A percentile compares a stretch with the other conserved stretches of the same genome.
These are phyloP conservation scores for Patellaria atrata DNA, from an alignment of 495 filamentous ascomycete genomes.

Conservation along the genomic window DNA sequence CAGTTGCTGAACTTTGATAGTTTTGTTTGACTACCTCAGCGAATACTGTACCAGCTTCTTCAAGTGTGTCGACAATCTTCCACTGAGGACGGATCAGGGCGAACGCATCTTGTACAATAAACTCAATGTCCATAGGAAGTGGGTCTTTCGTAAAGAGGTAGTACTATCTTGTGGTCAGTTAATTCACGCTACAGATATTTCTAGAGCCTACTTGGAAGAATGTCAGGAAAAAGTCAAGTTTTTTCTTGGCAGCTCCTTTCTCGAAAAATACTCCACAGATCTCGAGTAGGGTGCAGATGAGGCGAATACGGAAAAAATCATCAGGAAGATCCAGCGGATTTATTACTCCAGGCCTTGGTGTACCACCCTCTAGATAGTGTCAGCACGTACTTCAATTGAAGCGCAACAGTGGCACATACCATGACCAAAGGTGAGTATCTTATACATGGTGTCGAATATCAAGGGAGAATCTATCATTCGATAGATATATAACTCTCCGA, in stretches of 20 bases:
- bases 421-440: slow-evolving; percentile 84
- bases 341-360: slow-evolving; percentile 59
- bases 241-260: slow-evolving; percentile 83
- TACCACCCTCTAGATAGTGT: slow-evolving; percentile 45
- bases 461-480: slow-evolving; percentile 92
- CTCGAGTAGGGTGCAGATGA: slow-evolving; percentile 80
- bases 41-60: slow-evolving; percentile 76
- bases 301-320: slow-evolving; percentile 87
- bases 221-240: slow-evolving; percentile 93
- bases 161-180: slow-evolving; percentile 44
- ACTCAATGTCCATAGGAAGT: slow-evolving; percentile 93
- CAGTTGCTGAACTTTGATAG: slow-evolving; percentile 54
- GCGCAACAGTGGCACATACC: slow-evolving; percentile 30
- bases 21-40: slow-evolving; percentile 77
- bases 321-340: slow-evolving; percentile 75
- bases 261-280: slow-evolving; percentile 96
- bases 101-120: slow-evolving; percentile 88
- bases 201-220: slow-evolving; percentile 58
- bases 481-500: slow-evolving; percentile 96
- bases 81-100: slow-evolving; percentile 73
- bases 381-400: slow-evolving; percentile 1
- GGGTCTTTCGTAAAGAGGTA: slow-evolving; percentile 91
- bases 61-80: slow-evolving; percentile 65
- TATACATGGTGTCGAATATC: slow-evolving; percentile 90
- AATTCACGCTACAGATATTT: slow-evolving; percentile 1